Evolutionary conservation across 345 rosid genomes (phyloP), one percentile per base, ranked within the genome.

Genomic region (Salix koriyanagi): DNA sequence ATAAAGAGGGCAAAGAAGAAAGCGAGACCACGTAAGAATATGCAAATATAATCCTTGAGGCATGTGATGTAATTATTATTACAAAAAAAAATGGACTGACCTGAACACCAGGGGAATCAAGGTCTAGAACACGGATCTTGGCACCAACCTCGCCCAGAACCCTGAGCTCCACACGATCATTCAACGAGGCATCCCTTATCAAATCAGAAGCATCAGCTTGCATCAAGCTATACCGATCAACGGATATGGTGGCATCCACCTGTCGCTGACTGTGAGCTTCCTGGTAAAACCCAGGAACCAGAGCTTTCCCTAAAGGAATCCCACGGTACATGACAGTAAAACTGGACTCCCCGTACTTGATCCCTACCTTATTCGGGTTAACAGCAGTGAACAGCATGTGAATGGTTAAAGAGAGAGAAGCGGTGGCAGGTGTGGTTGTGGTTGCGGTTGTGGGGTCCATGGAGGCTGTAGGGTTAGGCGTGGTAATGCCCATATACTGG

Each of bases 31-130:
- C 58, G 18, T 15, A 46, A 6, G 52, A 46, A 46, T 1, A 18
- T 52, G 58, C 58, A 36, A 5, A 36, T 36, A 36, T 36, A 36
- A 36, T 36, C 37, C 7, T 5, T 36, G 37, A 36, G 37, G 37
- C 37, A 18, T 52, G 46, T 42, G 2, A 18, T 5, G 7, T 52
- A 52, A 14, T 42, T 14, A 46, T 14, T 46, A 46, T 13, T 46
- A 15, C 0, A 15, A 46, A 46, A 3, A 14, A 3, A 15, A 2
- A 26, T 16, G 69, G 32, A 46, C 81, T 79, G 76, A 93, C 99
- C 97, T 93, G 88, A 84, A 95, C 97, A 34, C 93, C 94, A 0
- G 99, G 99, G n/a, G 99, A 93, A 87, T 96, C 97, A 69, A 96
- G 86, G 77, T 85, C 83, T 77, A 96, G 77, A 79, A 92, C 90